Conservation (phyloP, 352 stramenopile species). For the Phytophthora ohioensis region DNA sequence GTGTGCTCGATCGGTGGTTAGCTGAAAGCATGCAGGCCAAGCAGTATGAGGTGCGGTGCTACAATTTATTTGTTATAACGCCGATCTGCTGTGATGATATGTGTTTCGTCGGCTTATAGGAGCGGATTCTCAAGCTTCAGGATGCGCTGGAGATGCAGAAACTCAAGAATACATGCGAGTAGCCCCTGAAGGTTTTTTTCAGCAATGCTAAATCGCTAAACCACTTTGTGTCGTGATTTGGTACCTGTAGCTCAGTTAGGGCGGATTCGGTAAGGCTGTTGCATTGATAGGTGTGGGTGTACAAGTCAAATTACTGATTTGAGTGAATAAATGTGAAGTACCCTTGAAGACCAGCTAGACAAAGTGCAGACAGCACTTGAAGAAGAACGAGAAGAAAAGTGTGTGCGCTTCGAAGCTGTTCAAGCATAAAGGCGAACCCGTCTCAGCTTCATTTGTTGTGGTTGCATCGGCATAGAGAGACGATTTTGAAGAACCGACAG, state of each 20-base stretch:
- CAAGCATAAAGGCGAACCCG: neutral
- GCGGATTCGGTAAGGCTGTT: slow-evolving; percentile 52
- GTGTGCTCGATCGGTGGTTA: neutral
- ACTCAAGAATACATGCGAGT: slow-evolving; percentile 82
- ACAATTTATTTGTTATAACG: neutral
- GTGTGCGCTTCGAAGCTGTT: neutral
- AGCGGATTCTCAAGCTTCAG: slow-evolving; percentile 82
- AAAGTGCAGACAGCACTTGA: slow-evolving; percentile 71
- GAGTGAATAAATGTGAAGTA: slow-evolving; percentile 29
- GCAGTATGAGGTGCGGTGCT: slow-evolving; percentile 14
- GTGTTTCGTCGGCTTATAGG: slow-evolving; percentile 35
- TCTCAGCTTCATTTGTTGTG: neutral
- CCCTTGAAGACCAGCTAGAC: slow-evolving; percentile 72
- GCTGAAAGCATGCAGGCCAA: slow-evolving; percentile 11
- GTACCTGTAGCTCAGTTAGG: slow-evolving; percentile 60
- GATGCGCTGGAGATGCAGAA: slow-evolving; percentile 83
- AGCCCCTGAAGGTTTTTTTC: neutral
- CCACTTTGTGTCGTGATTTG: neutral
- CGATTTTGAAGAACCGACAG: slow-evolving; percentile 72
- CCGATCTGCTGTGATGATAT: neutral
- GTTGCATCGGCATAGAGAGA: slow-evolving; percentile 50
- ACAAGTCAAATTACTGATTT: neutral
- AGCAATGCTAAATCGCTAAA: neutral
- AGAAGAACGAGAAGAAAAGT: slow-evolving; percentile 82
- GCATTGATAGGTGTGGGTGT: neutral